Conservation (phyloP, 148 eudicot species). For the Vaccinium corymbosum region DNA sequence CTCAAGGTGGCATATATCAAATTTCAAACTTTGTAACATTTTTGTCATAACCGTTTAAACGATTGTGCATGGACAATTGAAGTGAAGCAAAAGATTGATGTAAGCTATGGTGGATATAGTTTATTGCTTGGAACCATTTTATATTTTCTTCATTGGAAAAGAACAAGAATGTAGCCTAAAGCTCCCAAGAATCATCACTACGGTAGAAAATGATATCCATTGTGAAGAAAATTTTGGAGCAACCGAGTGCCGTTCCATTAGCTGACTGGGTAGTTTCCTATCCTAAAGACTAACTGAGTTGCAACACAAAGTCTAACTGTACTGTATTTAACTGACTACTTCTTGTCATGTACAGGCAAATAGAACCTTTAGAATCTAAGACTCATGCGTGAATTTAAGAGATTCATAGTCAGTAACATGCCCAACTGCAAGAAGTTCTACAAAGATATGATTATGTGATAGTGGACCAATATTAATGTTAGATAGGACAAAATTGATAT, state of each 20-base stretch:
- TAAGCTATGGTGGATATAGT: not conserved
- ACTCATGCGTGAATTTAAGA: not conserved
- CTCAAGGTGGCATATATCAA: not conserved
- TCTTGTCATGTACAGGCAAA: not conserved
- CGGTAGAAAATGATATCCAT: not conserved
- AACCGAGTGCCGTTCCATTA: not conserved
- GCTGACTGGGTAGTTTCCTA: not conserved
- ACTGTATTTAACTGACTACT: not conserved
- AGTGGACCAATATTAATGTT: not conserved
- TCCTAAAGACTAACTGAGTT: not conserved
- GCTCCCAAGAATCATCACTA: not conserved
- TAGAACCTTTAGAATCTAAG: not conserved
- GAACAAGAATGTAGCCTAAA: not conserved
- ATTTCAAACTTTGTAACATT: not conserved
- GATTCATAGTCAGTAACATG: not conserved
- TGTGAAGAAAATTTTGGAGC: not conserved
- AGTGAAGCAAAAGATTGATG: not conserved
- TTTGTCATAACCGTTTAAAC: not conserved
- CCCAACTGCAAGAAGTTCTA: constrained; percentile 1
- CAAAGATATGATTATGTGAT: not conserved
- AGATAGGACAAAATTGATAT: not conserved
- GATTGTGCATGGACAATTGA: not conserved
- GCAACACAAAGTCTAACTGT: not conserved
- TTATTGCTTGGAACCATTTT: not conserved
- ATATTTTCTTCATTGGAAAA: not conserved